A percentile compares a stretch with the other conserved stretches of the same genome.
Conservation (phyloP, 2,329 filamentous ascomycete species). For the Pseudogymnoascus pannorum region DNA sequence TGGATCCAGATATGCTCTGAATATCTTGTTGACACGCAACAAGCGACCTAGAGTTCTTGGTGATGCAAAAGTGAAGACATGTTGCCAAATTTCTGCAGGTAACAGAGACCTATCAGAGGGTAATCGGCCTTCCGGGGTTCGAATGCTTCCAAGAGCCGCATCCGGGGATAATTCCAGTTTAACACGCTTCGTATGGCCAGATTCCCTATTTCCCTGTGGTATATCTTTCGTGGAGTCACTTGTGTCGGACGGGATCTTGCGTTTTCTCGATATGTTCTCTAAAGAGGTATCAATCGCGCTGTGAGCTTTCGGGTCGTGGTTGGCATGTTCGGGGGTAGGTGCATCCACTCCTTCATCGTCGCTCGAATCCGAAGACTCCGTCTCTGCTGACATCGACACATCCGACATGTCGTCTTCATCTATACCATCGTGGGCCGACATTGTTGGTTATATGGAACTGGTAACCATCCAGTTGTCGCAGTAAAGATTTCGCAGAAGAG, state of each 20-base stretch:
- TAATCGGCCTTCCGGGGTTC: conserved; percentile 18
- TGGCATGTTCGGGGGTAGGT: not conserved
- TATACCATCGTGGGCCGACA: conserved; percentile 5
- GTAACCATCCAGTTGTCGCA: conserved; percentile 11
- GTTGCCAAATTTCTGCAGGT: conserved; percentile 61
- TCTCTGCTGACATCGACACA: conserved; percentile 12
- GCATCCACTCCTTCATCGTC: conserved; percentile 9
- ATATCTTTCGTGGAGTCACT: conserved; percentile 14
- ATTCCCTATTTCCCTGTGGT: conserved; percentile 16
- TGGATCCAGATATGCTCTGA: conserved; percentile 52
- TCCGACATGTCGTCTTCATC: conserved; percentile 11
- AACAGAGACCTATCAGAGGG: conserved; percentile 31
- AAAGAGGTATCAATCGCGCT: not conserved
- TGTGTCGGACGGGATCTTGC: conserved; percentile 24
- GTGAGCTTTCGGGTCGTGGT: not conserved
- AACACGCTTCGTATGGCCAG: conserved; percentile 22
- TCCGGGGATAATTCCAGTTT: conserved; percentile 19
- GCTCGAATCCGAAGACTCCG: conserved; percentile 5
- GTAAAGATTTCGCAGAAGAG: conserved; percentile 16
- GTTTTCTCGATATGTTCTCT: not conserved
- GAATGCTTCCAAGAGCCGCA: conserved; percentile 10
- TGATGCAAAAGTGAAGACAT: conserved; percentile 59
- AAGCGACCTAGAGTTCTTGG: conserved; percentile 57
- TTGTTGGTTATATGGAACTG: conserved; percentile 12
- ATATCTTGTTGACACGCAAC: conserved; percentile 60